phyloP scores from a whole-genome alignment of 129 eudicot species.

The Rutidosis leptorrhynchoides region DNA sequence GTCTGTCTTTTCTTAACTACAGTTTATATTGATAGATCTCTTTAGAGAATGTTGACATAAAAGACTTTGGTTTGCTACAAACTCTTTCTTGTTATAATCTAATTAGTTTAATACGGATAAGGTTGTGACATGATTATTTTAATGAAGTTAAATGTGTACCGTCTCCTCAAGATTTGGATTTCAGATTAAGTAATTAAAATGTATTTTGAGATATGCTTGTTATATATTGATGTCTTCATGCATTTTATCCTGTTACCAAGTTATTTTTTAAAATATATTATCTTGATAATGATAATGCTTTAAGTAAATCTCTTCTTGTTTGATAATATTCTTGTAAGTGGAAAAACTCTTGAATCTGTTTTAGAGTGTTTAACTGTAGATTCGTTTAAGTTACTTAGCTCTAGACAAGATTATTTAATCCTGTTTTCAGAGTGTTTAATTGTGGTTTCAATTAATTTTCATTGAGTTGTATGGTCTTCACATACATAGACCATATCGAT shows the following conservation, averaged over 20 bases:
- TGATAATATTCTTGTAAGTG: neutral
- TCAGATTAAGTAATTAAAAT: slow-evolving; percentile 6
- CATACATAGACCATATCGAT: neutral
- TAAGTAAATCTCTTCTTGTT: too few species aligned
- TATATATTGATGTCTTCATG: slow-evolving; percentile 4
- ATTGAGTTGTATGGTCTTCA: neutral
- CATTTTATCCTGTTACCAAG: neutral
- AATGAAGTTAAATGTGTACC: slow-evolving; percentile 14
- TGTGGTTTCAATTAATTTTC: too few species aligned
- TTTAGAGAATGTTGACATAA: slow-evolving; percentile 15
- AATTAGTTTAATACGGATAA: slow-evolving; percentile 24
- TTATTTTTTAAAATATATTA: slow-evolving; percentile 13
- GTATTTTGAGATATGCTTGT: slow-evolving; percentile 16
- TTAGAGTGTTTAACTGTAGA: neutral
- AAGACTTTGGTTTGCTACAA: slow-evolving; percentile 31
- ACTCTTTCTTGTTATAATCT: slow-evolving; percentile 33
- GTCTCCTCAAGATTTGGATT: slow-evolving; percentile 18
- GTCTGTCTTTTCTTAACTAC: neutral
- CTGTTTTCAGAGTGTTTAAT: too few species aligned
- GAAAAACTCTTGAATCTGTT: neutral
- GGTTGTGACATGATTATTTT: slow-evolving; percentile 14
- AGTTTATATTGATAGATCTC: slow-evolving; percentile 14
- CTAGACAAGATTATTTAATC: too few species aligned
- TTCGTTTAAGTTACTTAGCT: too few species aligned
- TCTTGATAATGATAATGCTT: slow-evolving; percentile 18